Base-by-base conservation (phyloP, 75 land plant genomes). In the Picea sitchensis region DNA sequence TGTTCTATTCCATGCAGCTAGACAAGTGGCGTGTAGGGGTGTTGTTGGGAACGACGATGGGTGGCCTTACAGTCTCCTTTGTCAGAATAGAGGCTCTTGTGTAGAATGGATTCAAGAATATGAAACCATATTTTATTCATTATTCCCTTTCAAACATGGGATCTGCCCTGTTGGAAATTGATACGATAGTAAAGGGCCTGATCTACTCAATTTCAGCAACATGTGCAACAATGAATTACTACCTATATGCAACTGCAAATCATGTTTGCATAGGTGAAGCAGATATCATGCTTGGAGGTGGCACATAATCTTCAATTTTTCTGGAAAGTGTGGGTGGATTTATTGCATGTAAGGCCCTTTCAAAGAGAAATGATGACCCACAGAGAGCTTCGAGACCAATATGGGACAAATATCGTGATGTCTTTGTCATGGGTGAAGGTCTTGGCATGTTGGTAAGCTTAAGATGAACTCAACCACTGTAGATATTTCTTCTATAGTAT, bases 151-250 rank as follows among this genome's bases (percentile, higher is more conserved):
- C 88, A 20, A 86, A 86, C 77, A 86, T 86, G 88, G 88, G 82
- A 18, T 86, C 88, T 31, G 88, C 88, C 9, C 63, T 86, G 76
- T 79, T 86, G 61, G 88, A 80, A 14, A 86, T 86, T 58, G 88
- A 86, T 21, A 71, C 81, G 41, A 86, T 86, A 26, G 68, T 86
- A 14, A 86, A 83, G 88, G 88, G 88, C 26, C 78, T 86, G 54
- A 86, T 84, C 78, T 87, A 87, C 51, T 87, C 88, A 31, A 87
- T 87, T 58, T 87, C 88, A 20, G 84, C 88, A 32, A 86, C 86
- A 21, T 87, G 88, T 76, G 88, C 26, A 26, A 26, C 26, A 26
- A 26, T 26, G 26, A 26, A 26, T 26, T 26, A 26, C 26, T 26
- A 26, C 26, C 26, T 26, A 26, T 26, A 26, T 71, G 67, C 86